A percentile compares a stretch with the other conserved stretches of the same genome.
Conservation (phyloP, 768 basidiomycete genomes). For the Mycena vulgaris region DNA sequence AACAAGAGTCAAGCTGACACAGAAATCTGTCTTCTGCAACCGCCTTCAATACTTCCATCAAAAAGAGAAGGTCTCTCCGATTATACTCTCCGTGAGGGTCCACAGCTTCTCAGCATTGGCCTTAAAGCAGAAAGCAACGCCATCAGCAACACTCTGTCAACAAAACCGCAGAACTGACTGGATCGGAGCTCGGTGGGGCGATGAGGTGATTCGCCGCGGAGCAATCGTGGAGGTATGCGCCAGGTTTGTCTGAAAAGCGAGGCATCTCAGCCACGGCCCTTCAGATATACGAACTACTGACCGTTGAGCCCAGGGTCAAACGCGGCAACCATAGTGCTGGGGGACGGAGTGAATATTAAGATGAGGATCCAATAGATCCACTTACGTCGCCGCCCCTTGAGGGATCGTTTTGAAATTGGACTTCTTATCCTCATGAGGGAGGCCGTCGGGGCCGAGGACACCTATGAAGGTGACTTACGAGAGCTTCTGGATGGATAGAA, state of each 20-base stretch:
- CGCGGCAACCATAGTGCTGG: too few species aligned
- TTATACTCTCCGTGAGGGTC: not conserved
- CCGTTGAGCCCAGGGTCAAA: not conserved
- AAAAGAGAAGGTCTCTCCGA: not conserved
- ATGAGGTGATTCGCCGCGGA: not conserved
- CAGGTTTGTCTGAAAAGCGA: not conserved
- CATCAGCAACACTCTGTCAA: too few species aligned
- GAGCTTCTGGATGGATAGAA: too few species aligned
- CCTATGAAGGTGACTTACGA: not conserved
- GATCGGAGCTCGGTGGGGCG: not conserved
- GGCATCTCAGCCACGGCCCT: not conserved
- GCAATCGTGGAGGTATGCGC: not conserved
- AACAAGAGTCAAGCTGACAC: too few species aligned
- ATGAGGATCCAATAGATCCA: too few species aligned
- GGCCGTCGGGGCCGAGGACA: not conserved
- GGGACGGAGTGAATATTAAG: too few species aligned
- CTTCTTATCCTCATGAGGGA: not conserved
- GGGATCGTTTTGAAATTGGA: not conserved
- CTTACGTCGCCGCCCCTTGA: too few species aligned
- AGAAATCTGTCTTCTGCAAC: too few species aligned
- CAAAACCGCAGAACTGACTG: not conserved
- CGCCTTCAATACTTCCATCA: too few species aligned
- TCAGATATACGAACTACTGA: not conserved
- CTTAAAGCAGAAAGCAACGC: too few species aligned
- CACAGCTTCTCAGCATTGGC: not conserved